Conservation (phyloP, 2,329 filamentous ascomycete genomes). For the Trichoderma gracile region DNA sequence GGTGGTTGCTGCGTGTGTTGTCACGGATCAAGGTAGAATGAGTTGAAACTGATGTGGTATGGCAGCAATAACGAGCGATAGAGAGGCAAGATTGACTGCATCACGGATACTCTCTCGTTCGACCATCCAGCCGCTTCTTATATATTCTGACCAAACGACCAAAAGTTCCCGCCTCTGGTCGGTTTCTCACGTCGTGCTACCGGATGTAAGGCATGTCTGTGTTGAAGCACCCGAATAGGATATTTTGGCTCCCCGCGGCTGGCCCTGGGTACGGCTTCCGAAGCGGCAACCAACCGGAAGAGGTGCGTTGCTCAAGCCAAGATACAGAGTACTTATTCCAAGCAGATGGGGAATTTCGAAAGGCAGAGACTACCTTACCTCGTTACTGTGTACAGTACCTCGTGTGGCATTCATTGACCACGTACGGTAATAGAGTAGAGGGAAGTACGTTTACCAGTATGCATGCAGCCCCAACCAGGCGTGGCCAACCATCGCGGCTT, state of each 20-base stretch:
- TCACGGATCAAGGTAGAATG: neutral
- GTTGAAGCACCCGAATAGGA: neutral
- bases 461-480: too few relatives aligned
- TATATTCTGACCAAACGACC: neutral
- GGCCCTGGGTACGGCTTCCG: neutral
- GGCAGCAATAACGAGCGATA: too few relatives aligned
- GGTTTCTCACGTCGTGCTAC: too few relatives aligned
- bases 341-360: neutral
- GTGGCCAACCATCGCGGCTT: too few relatives aligned
- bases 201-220: too few relatives aligned
- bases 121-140: neutral
- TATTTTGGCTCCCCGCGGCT: neutral
- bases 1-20: too few relatives aligned
- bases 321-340: neutral
- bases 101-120: neutral
- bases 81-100: neutral
- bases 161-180: too few relatives aligned
- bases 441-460: too few relatives aligned
- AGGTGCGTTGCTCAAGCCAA: neutral
- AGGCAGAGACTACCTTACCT: neutral
- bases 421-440: neutral
- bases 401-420: neutral
- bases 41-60: too few relatives aligned
- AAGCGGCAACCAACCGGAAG: neutral
- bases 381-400: too few relatives aligned